phyloP scores from a whole-genome alignment of 2,329 filamentous ascomycete species.

The Trichoderma atroviride region DNA sequence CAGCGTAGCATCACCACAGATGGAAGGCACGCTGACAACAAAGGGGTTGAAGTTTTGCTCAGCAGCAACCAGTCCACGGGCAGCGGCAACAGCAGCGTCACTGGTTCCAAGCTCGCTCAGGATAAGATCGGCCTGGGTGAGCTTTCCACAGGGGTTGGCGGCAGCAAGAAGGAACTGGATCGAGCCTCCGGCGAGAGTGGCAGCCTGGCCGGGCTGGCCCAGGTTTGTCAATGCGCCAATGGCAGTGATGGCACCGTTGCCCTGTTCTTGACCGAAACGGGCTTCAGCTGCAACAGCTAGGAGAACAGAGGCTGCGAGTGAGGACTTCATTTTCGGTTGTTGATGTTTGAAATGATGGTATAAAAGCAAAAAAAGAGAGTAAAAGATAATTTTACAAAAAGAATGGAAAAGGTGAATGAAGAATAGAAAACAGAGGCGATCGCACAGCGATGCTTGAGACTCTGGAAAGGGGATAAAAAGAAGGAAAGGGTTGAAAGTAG shows the following conservation, averaged over 20 bases:
- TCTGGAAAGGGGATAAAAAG: not conserved
- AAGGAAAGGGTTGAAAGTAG: not conserved
- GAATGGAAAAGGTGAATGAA: not conserved
- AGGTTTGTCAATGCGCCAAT: conserved; percentile 7
- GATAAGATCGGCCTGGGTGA: conserved; percentile 13
- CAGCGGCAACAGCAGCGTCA: conserved; percentile 11
- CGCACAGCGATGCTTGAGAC: conserved; percentile 19
- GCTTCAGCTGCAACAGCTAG: conserved; percentile 12
- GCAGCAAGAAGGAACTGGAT: conserved; percentile 18
- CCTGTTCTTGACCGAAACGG: conserved; percentile 14
- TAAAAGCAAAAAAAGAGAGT: not conserved
- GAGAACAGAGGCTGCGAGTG: not conserved
- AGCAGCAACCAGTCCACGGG: conserved; percentile 14
- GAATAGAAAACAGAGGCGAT: conserved; percentile 1
- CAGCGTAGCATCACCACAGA: conserved; percentile 6
- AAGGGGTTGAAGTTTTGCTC: conserved; percentile 22
- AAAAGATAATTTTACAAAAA: not conserved
- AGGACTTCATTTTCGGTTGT: conserved; percentile 9
- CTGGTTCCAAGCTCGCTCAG: conserved; percentile 5
- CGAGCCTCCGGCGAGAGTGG: not conserved
- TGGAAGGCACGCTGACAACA: conserved; percentile 17
- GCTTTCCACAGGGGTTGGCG: conserved; percentile 18
- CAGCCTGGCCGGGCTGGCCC: conserved; percentile 12
- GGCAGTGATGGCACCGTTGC: conserved; percentile 14
- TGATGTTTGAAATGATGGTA: not conserved